Evolutionary conservation across 2,329 filamentous ascomycete species (phyloP).

Genomic region (Ophiocordyceps camponoti-saundersi): DNA sequence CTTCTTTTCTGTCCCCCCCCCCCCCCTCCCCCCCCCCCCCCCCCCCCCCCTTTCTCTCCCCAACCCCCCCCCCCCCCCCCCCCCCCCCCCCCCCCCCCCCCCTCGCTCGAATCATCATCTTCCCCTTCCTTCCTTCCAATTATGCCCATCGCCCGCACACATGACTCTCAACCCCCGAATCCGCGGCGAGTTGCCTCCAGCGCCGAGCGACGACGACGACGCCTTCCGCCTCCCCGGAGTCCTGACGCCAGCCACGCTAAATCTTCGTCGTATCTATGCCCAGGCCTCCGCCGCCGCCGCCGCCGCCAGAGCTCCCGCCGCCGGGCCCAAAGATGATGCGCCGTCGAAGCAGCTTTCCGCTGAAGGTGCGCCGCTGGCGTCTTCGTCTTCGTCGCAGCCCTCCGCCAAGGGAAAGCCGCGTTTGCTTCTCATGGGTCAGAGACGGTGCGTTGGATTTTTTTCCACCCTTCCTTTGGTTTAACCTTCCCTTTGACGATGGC

Average conservation of each 20-base stretch:
- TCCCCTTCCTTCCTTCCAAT: neutral
- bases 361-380: neutral
- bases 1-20: neutral
- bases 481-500: neutral
- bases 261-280: conserved; percentile 43
- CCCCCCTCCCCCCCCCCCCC: neutral
- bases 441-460: conserved; percentile 46
- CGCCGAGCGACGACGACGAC: conserved; percentile 9
- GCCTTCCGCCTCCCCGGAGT: conserved; percentile 15
- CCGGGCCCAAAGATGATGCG: conserved; percentile 10
- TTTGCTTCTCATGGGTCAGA: conserved; percentile 84
- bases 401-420: conserved; percentile 58
- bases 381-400: conserved; percentile 13
- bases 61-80: no score
- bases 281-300: conserved; percentile 39
- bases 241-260: conserved; percentile 43
- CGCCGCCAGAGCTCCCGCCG: conserved; percentile 25
- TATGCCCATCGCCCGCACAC: conserved; percentile 3
- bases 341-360: neutral
- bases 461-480: neutral
- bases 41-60: neutral
- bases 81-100: no score
- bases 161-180: conserved; percentile 18
- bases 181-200: conserved; percentile 8
- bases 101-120: neutral